These are phyloP conservation scores for Mortierella sp. DNA, from an alignment of 371 early-diverging fungal genomes.

Conservation along the genomic window DNA sequence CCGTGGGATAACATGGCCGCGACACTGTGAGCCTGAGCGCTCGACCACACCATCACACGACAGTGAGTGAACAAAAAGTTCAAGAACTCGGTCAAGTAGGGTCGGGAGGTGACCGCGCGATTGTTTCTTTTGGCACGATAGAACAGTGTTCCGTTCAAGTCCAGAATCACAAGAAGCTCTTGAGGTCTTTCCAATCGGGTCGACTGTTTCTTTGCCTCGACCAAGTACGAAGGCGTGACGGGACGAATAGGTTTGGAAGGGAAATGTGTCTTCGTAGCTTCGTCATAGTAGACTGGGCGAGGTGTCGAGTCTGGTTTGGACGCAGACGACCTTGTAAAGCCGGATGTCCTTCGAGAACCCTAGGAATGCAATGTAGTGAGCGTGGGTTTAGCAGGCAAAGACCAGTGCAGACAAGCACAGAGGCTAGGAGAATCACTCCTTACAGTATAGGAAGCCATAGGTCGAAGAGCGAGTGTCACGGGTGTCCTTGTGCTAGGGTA, in stretches of 20 bases:
- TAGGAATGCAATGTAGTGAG: too few relatives aligned
- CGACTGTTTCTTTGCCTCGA: slow-evolving; percentile 22
- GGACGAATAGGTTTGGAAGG: slow-evolving; percentile 30
- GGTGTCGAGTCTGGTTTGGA: too few relatives aligned
- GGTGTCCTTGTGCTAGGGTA: too few relatives aligned
- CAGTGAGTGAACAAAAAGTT: slow-evolving; percentile 70
- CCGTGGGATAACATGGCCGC: slow-evolving; percentile 38
- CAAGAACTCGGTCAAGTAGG: slow-evolving; percentile 66
- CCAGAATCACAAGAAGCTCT: slow-evolving; percentile 67
- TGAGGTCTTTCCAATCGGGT: slow-evolving; percentile 17
- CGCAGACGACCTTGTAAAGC: too few relatives aligned
- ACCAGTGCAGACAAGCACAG: too few relatives aligned
- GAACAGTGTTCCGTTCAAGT: slow-evolving; percentile 81
- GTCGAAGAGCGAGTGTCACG: too few relatives aligned
- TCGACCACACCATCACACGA: slow-evolving; percentile 84
- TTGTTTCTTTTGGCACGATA: slow-evolving; percentile 52
- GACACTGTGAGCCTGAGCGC: slow-evolving; percentile 73
- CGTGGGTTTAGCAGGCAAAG: too few relatives aligned
- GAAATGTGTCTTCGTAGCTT: too few relatives aligned
- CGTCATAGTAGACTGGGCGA: too few relatives aligned
- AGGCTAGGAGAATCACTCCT: too few relatives aligned
- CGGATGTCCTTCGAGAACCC: too few relatives aligned
- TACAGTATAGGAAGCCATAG: too few relatives aligned
- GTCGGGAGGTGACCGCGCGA: slow-evolving; percentile 62
- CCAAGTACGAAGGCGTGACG: slow-evolving; percentile 28